phyloP scores from a whole-genome alignment of 2,329 filamentous ascomycete species.

The Podosphaera xanthii region DNA sequence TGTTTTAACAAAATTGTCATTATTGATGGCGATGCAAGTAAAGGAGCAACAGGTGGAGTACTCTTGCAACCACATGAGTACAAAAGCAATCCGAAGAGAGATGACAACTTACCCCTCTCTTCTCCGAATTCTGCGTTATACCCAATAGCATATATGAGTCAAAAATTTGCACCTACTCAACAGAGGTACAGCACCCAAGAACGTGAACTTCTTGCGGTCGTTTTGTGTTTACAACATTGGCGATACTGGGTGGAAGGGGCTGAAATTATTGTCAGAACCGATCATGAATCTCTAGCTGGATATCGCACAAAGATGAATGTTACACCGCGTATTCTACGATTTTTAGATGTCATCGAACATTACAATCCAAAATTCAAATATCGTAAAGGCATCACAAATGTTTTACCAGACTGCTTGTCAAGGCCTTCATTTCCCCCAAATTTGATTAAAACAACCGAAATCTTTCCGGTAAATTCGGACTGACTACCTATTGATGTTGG shows the following conservation, averaged over 20 bases:
- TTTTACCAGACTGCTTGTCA: too few relatives aligned
- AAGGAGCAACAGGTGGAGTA: neutral
- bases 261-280: neutral
- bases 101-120: neutral
- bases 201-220: neutral
- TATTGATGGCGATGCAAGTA: neutral
- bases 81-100: neutral
- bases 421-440: neutral
- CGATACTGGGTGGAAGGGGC: neutral
- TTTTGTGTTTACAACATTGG: neutral
- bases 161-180: neutral
- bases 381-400: too few relatives aligned
- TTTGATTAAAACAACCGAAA: neutral
- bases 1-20: neutral
- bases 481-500: neutral
- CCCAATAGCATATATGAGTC: too few relatives aligned
- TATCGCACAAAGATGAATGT: neutral
- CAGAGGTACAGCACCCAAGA: neutral
- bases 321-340: neutral
- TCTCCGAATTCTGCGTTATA: neutral
- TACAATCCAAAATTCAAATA: neutral
- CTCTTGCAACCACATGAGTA: neutral
- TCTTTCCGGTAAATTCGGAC: neutral
- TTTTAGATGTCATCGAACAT: neutral
- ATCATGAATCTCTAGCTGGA: neutral